A percentile compares a stretch with the other conserved stretches of the same genome.
Evolutionary conservation across 2,329 filamentous ascomycete genomes (phyloP).

Genomic region (Calonectria honghensis): DNA sequence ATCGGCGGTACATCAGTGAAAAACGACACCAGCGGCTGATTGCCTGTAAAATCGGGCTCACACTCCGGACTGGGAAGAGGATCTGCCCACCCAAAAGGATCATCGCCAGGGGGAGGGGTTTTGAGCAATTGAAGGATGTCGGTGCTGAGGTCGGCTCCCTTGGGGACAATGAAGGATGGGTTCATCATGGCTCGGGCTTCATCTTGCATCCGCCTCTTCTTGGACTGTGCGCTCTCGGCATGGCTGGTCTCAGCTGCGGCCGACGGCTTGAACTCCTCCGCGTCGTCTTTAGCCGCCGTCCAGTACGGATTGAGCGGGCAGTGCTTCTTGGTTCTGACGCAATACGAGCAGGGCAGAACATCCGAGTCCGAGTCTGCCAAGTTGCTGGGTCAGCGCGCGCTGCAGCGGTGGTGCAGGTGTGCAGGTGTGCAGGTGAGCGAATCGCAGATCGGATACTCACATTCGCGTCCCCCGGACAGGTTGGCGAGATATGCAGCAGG

Average conservation of each 20-base stretch:
- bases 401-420: background rate
- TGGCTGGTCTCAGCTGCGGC: constrained; percentile 11
- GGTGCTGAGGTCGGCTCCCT: constrained; percentile 32
- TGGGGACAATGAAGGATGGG: constrained; percentile 15
- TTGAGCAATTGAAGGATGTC: constrained; percentile 37
- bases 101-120: constrained; percentile 37
- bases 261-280: constrained; percentile 19
- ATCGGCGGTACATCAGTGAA: constrained; percentile 13
- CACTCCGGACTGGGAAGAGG: constrained; percentile 41
- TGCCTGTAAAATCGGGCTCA: constrained; percentile 6
- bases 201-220: constrained; percentile 37
- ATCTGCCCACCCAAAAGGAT: constrained; percentile 40
- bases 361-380: constrained; percentile 21
- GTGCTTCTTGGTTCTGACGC: constrained; percentile 55
- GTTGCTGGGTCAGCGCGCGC: constrained; percentile 14
- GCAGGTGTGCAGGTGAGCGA: background rate
- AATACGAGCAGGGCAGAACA: constrained; percentile 55
- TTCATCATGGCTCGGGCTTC: background rate
- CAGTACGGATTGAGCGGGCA: constrained; percentile 56
- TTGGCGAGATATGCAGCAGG: constrained; percentile 23
- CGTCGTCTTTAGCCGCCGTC: constrained; percentile 40
- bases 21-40: constrained; percentile 23
- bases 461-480: constrained; percentile 7
- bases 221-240: constrained; percentile 27
- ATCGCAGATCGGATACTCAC: constrained; percentile 17